A percentile compares a stretch with the other conserved stretches of the same genome.
phyloP scores from a whole-genome alignment of 805 yeast genomes.

The Ogataea philodendri region DNA sequence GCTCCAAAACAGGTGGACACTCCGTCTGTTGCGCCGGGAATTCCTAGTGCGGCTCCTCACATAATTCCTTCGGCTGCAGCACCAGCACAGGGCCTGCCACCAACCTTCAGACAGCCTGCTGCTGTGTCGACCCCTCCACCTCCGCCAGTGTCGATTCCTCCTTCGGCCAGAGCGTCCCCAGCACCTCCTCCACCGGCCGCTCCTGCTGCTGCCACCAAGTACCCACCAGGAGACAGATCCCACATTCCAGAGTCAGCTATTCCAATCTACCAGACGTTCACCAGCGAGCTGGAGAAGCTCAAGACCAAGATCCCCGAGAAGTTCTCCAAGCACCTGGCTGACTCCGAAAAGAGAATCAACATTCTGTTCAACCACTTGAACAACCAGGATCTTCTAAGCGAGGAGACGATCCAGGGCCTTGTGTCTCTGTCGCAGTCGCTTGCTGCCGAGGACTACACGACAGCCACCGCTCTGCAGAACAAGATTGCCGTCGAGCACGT shows the following conservation, averaged over 20 bases:
- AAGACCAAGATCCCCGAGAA: slow-evolving; percentile 74
- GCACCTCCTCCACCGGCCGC: slow-evolving; percentile 22
- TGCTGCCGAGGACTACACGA: slow-evolving; percentile 49
- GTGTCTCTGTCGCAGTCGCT: slow-evolving; percentile 50
- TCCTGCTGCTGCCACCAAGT: slow-evolving; percentile 21
- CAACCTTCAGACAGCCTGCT: slow-evolving; percentile 7
- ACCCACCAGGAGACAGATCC: slow-evolving; percentile 65
- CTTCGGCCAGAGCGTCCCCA: slow-evolving; percentile 17
- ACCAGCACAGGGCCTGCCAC: slow-evolving; percentile 2
- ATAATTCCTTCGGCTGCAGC: slow-evolving; percentile 13
- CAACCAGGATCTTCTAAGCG: slow-evolving; percentile 62
- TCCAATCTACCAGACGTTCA: slow-evolving; percentile 59
- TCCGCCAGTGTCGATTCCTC: slow-evolving; percentile 15
- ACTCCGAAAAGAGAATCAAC: slow-evolving; percentile 78
- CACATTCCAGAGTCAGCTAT: slow-evolving; percentile 59
- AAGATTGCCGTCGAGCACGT: slow-evolving; percentile 63
- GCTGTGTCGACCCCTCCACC: slow-evolving; percentile 28
- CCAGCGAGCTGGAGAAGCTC: slow-evolving; percentile 54
- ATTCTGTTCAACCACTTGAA: slow-evolving; percentile 76
- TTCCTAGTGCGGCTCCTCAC: slow-evolving; percentile 19
- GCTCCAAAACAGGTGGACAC: slow-evolving; percentile 33
- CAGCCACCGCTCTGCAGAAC: slow-evolving; percentile 55
- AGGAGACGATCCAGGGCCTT: slow-evolving; percentile 54
- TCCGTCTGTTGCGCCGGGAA: slow-evolving; percentile 9
- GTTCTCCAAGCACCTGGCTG: slow-evolving; percentile 68